These are phyloP conservation scores for Podila epigama DNA, from an alignment of 192 early-diverging fungal genomes.

Conservation along the genomic window DNA sequence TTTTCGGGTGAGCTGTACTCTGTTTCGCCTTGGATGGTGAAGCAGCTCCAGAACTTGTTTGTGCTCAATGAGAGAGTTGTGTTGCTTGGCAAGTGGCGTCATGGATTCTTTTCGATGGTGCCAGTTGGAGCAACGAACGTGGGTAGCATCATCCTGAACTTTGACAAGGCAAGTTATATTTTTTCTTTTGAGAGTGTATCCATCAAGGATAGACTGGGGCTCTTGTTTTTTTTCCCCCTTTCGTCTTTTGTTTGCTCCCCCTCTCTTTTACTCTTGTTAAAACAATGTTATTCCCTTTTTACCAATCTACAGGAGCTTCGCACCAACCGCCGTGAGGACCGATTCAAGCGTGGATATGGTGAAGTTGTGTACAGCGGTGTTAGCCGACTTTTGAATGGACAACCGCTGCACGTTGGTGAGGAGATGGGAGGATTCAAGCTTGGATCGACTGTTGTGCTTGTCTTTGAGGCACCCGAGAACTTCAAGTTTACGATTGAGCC, in stretches of 20 bases:
- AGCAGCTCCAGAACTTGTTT: slow-evolving; percentile 87
- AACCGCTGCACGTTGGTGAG: slow-evolving; percentile 77
- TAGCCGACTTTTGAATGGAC: slow-evolving; percentile 66
- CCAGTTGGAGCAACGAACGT: slow-evolving; percentile 99
- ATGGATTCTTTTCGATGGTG: slow-evolving; percentile 96
- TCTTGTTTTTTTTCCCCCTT: too few species aligned
- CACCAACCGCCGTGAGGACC: slow-evolving; percentile 69
- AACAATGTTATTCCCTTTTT: background rate
- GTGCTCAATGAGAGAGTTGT: slow-evolving; percentile 97
- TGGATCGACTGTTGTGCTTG: slow-evolving; percentile 94
- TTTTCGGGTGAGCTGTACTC: slow-evolving; percentile 95
- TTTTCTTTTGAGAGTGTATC: background rate
- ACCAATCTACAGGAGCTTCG: slow-evolving; percentile 54
- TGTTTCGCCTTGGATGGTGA: slow-evolving; percentile 92
- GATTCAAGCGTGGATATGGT: slow-evolving; percentile 74
- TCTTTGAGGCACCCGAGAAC: slow-evolving; percentile 91
- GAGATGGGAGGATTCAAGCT: slow-evolving; percentile 96
- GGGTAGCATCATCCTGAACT: slow-evolving; percentile 93
- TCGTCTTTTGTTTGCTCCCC: background rate
- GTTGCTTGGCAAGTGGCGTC: slow-evolving; percentile 88
- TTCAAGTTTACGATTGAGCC: slow-evolving; percentile 80
- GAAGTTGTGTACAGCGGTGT: slow-evolving; percentile 76
- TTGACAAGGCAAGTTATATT: slow-evolving; percentile 72
- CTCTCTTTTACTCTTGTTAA: background rate
- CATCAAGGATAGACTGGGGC: too few species aligned